Evolutionary conservation across 768 basidiomycete species (phyloP).

Genomic region (Boletus coccyginus): DNA sequence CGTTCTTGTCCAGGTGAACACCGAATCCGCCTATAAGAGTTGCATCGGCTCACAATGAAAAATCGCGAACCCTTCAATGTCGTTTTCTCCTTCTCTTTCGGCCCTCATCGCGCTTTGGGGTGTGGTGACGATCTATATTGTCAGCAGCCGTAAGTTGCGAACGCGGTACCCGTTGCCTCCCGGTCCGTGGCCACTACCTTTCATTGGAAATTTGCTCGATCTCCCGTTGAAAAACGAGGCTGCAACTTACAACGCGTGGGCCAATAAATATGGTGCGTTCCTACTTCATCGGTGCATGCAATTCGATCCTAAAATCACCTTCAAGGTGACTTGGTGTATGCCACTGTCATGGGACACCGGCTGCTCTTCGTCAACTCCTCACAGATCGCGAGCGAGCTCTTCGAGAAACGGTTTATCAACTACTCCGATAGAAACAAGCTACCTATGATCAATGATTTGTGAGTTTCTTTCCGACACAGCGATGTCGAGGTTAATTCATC

Average conservation of each 20-base stretch:
- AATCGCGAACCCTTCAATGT: constrained; percentile 10
- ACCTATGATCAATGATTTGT: constrained; percentile 52
- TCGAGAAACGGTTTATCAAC: constrained; percentile 53
- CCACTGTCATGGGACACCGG: constrained; percentile 48
- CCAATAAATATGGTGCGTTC: constrained; percentile 34
- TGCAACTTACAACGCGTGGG: constrained; percentile 42
- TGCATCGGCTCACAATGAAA: background rate
- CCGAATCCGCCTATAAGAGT: constrained; percentile 18
- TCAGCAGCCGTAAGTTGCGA: constrained; percentile 10
- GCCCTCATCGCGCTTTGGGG: constrained; percentile 23
- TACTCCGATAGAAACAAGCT: constrained; percentile 53
- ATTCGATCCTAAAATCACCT: background rate
- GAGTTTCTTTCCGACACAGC: constrained; percentile 8
- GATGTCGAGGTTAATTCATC: constrained; percentile 5
- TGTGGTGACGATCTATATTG: constrained; percentile 17
- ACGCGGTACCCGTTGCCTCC: constrained; percentile 44
- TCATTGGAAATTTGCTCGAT: constrained; percentile 53
- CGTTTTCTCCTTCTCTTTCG: constrained; percentile 10
- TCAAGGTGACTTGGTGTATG: constrained; percentile 51
- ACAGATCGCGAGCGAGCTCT: constrained; percentile 48
- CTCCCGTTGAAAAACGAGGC: constrained; percentile 39
- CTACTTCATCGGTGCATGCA: background rate
- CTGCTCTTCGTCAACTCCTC: constrained; percentile 48
- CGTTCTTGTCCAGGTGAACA: constrained; percentile 13
- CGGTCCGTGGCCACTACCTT: constrained; percentile 50